Percentiles rank a stretch among this genome's conserved stretches.
These are phyloP conservation scores for Cutaneotrichosporon sp. DNA, from an alignment of 1,284 basidiomycete genomes.

Conservation along the genomic window DNA sequence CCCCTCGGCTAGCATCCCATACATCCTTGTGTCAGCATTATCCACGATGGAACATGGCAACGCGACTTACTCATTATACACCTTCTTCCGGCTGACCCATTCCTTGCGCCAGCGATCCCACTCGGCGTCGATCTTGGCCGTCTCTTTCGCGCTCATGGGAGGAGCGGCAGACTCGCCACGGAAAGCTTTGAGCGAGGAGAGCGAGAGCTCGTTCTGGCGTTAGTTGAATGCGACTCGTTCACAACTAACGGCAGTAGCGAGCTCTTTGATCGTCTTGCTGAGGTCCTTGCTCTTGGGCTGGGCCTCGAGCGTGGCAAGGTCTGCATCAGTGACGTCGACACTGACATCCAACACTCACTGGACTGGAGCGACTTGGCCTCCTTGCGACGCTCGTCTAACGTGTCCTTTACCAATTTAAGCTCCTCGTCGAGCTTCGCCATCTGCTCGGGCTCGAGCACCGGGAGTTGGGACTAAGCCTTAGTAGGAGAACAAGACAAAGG, in stretches of 20 bases:
- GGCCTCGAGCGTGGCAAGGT: slow-evolving; percentile 59
- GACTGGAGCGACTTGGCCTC: slow-evolving; percentile 53
- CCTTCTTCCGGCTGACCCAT: slow-evolving; percentile 40
- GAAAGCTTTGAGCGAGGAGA: slow-evolving; percentile 26
- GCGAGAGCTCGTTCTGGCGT: slow-evolving; percentile 31
- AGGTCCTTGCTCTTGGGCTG: slow-evolving; percentile 67
- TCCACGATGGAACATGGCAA: background rate
- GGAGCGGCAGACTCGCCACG: slow-evolving; percentile 19
- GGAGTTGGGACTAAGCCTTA: slow-evolving; percentile 11
- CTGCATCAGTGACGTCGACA: slow-evolving; percentile 49
- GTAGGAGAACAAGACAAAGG: too few species aligned
- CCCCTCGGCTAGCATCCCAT: slow-evolving; percentile 28
- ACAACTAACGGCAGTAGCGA: slow-evolving; percentile 33
- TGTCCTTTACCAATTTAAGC: slow-evolving; percentile 56
- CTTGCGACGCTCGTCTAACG: slow-evolving; percentile 63
- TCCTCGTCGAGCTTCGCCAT: slow-evolving; percentile 40
- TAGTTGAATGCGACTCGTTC: background rate
- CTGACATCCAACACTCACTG: slow-evolving; percentile 49
- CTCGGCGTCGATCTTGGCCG: slow-evolving; percentile 38
- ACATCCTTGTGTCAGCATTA: slow-evolving; percentile 15
- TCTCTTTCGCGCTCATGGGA: slow-evolving; percentile 34
- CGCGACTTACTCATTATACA: slow-evolving; percentile 42
- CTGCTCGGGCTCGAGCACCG: slow-evolving; percentile 9
- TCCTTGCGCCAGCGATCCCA: slow-evolving; percentile 46
- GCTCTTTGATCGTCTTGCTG: slow-evolving; percentile 26